Evolutionary conservation across 1,284 basidiomycete species (phyloP), one percentile per base, ranked within the genome.

Genomic region (Xerocomus subilludens): DNA sequence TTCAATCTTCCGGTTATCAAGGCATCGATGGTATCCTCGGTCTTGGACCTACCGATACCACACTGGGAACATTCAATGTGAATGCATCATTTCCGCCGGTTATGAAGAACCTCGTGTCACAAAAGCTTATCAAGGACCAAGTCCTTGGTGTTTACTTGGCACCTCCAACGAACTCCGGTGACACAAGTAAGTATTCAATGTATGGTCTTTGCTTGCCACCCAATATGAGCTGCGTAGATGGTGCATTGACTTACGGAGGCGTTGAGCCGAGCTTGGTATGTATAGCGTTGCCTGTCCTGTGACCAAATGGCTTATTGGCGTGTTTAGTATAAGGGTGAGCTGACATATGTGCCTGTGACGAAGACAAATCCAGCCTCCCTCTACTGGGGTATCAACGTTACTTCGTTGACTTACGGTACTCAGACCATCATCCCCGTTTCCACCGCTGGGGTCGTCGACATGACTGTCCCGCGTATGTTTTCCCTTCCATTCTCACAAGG

Each of bases 341-440:
- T 64, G 27, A 76, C 64, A 1, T 81, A 78, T 47, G 45, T 23
- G 30, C 81, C 81, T 30, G 14, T 83, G 49, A 84, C 82, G 36
- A 2, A 55, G 27, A 83, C 74, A 16, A 32, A 21, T 21, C 81
- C 80, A 21, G 42, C 82, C 14, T 13, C 62, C 2, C 3, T 5
- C 30, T 83, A 64, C 62, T 83, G 82, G 81, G 81, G 81, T 4
- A 74, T 82, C 58, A 76, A 83, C 27, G 25, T 80, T 30, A 81
- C 82, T 2, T 63, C 21, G 21, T 36, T 47, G 20, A 74, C 72
- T 3, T 83, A 79, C 32, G 82, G 77, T 32, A 32, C 14, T 4
- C 9, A 70, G 9, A 32, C 59, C 18, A 23, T 83, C 69, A 77
- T 80, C 27, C 59, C 70, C 2, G 35, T 35, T 20, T 74, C 79